Conservation (phyloP, 805 yeast genomes). For the Citeromyces matritensis region DNA sequence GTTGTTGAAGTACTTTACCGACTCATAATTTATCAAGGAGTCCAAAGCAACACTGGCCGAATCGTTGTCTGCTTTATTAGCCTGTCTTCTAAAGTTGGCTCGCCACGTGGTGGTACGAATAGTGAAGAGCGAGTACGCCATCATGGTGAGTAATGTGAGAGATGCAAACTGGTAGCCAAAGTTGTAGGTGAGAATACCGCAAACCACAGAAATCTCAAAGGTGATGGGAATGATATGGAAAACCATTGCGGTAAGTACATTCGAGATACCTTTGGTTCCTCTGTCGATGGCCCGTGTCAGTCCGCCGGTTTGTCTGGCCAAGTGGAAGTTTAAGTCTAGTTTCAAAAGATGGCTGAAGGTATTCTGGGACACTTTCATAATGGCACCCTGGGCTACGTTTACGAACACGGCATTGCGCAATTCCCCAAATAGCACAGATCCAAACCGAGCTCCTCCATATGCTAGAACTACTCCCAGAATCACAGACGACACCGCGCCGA, state of each 20-base stretch:
- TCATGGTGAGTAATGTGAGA: slow-evolving; percentile 77
- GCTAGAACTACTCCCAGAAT: slow-evolving; percentile 63
- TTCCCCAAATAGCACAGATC: slow-evolving; percentile 90
- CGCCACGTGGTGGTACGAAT: slow-evolving; percentile 94
- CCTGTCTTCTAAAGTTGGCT: slow-evolving; percentile 78
- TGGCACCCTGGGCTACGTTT: slow-evolving; percentile 87
- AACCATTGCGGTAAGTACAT: slow-evolving; percentile 91
- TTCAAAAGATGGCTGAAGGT: slow-evolving; percentile 75
- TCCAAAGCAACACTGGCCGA: slow-evolving; percentile 95
- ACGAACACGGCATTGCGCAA: slow-evolving; percentile 92
- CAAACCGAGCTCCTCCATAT: slow-evolving; percentile 89
- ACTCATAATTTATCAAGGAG: slow-evolving; percentile 85
- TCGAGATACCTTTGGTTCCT: slow-evolving; percentile 94
- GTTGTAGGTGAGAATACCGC: slow-evolving; percentile 87
- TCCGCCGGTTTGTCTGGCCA: slow-evolving; percentile 90
- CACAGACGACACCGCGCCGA: slow-evolving; percentile 50
- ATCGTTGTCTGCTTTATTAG: slow-evolving; percentile 84
- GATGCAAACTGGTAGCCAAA: slow-evolving; percentile 84
- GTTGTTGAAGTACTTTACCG: slow-evolving; percentile 89
- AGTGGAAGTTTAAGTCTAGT: slow-evolving; percentile 80
- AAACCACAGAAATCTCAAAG: slow-evolving; percentile 83
- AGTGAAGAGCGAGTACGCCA: slow-evolving; percentile 78
- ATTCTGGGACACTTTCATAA: slow-evolving; percentile 74
- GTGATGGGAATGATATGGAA: slow-evolving; percentile 90
- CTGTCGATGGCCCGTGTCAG: slow-evolving; percentile 92